phyloP scores from a whole-genome alignment of 2,329 filamentous ascomycete species.

The Zarea fungicola region DNA sequence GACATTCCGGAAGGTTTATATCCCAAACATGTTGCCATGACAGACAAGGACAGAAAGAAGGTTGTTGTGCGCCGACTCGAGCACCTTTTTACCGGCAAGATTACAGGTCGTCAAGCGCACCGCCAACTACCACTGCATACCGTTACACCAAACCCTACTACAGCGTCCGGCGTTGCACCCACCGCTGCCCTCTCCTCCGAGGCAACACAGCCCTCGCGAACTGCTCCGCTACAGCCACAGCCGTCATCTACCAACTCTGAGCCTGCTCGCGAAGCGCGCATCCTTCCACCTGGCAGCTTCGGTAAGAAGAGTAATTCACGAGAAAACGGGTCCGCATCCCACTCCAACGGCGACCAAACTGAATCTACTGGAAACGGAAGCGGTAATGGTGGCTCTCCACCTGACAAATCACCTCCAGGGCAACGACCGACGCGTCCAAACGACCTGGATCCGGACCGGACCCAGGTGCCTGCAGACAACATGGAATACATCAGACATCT shows the following conservation, averaged over 20 bases:
- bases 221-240: background rate
- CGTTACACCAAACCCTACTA: slow-evolving; percentile 11
- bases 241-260: slow-evolving; percentile 22
- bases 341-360: slow-evolving; percentile 44
- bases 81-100: slow-evolving; percentile 74
- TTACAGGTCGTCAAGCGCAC: slow-evolving; percentile 35
- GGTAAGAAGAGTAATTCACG: slow-evolving; percentile 37
- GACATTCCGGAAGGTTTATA: slow-evolving; percentile 68
- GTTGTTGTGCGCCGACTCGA: slow-evolving; percentile 71
- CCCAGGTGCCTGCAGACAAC: slow-evolving; percentile 70
- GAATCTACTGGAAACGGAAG: slow-evolving; percentile 36
- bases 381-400: slow-evolving; percentile 35
- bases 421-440: slow-evolving; percentile 72
- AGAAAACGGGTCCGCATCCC: slow-evolving; percentile 40
- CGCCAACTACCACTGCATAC: slow-evolving; percentile 19
- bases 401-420: slow-evolving; percentile 44
- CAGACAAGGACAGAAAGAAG: slow-evolving; percentile 70
- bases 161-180: background rate
- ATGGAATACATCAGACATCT: slow-evolving; percentile 74
- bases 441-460: slow-evolving; percentile 73
- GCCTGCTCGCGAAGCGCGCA: slow-evolving; percentile 43
- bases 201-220: background rate
- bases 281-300: slow-evolving; percentile 31
- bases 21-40: slow-evolving; percentile 56
- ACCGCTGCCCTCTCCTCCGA: background rate